Percentiles rank a stretch among this genome's conserved stretches.
Conservation (phyloP, 2,329 filamentous ascomycete genomes). For the Orbilia blumenaviensis region DNA sequence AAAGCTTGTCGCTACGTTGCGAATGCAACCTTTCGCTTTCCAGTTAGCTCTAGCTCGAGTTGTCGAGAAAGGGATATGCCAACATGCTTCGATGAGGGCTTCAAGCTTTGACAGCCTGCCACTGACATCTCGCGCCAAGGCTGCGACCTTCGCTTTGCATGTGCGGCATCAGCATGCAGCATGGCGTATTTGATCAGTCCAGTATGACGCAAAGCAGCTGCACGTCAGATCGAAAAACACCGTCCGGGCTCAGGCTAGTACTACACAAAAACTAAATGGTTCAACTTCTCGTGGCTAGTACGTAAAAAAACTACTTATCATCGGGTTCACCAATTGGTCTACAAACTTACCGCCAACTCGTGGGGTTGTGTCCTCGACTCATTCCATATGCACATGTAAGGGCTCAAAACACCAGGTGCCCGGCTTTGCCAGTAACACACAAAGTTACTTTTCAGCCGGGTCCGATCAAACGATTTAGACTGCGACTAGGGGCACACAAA, state of each 20-base stretch:
- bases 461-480: too few species aligned
- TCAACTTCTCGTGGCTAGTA: too few species aligned
- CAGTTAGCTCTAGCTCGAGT: conserved; percentile 9
- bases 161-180: conserved; percentile 34
- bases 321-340: too few species aligned
- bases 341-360: too few species aligned
- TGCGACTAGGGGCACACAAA: too few species aligned
- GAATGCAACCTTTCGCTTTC: conserved; percentile 37
- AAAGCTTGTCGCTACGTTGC: conserved; percentile 24
- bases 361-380: too few species aligned
- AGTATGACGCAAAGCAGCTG: conserved; percentile 35
- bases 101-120: conserved; percentile 22
- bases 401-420: too few species aligned
- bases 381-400: too few species aligned
- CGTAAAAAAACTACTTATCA: too few species aligned
- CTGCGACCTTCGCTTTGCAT: conserved; percentile 8
- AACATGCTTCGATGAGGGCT: neutral
- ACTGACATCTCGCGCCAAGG: conserved; percentile 12
- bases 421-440: too few species aligned
- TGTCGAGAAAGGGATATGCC: neutral
- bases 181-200: too few species aligned
- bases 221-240: conserved; percentile 28
- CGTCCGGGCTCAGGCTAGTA: neutral
- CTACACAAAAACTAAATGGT: neutral
- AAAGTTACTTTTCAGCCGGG: too few species aligned